These are phyloP conservation scores for Linnemannia hyalina DNA, from an alignment of 192 early-diverging fungal genomes.

Conservation along the genomic window DNA sequence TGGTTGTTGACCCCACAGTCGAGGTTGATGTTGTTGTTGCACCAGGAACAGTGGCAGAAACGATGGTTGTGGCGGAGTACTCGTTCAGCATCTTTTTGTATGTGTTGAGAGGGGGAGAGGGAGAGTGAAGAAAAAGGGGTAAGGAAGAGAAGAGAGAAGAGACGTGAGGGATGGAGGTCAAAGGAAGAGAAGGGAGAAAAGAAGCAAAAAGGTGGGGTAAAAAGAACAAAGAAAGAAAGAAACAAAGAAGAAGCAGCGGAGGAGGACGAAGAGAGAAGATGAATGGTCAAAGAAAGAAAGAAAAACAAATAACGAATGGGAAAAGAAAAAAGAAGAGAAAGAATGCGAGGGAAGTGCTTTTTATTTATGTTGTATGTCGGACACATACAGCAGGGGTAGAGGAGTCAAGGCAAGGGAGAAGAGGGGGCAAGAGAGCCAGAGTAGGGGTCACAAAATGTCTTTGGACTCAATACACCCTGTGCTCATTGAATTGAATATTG, in stretches of 20 bases:
- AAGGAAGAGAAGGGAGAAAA: neutral
- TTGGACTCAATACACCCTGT: neutral
- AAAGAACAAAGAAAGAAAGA: neutral
- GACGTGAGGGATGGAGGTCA: neutral
- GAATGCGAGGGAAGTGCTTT: neutral
- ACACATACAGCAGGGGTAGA: neutral
- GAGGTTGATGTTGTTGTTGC: neutral
- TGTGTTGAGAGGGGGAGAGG: neutral
- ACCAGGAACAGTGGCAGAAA: neutral
- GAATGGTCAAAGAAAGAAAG: neutral
- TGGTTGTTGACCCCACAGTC: constrained; percentile 3
- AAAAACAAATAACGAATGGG: neutral
- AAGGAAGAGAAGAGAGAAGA: neutral
- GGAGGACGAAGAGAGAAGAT: neutral
- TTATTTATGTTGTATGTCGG: neutral
- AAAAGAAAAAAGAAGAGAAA: neutral
- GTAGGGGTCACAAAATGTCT: neutral
- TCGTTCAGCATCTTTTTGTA: neutral
- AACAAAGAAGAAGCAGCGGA: neutral
- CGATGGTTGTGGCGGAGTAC: neutral
- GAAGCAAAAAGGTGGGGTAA: neutral
- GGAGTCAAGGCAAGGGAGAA: neutral
- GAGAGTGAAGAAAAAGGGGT: neutral
- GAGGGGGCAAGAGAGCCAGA: neutral
- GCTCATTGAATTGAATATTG: neutral